Evolutionary conservation across 2,329 filamentous ascomycete species (phyloP).

Genomic region (Ascochyta koolunga): DNA sequence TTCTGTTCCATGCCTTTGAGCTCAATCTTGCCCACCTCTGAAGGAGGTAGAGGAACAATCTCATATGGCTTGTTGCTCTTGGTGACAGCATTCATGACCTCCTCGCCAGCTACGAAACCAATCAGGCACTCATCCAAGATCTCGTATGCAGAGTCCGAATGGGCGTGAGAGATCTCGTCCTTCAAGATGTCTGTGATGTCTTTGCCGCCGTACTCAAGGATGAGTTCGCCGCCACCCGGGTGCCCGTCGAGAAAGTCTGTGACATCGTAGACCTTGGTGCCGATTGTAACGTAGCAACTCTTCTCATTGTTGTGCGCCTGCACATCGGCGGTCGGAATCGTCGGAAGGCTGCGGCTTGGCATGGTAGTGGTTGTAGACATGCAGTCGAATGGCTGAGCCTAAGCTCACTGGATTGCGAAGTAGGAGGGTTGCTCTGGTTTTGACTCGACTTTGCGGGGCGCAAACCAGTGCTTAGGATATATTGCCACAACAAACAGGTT

Average conservation of each 20-base stretch:
- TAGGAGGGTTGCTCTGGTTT: neutral
- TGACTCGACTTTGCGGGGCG: neutral
- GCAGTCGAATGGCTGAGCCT: neutral
- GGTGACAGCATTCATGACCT: constrained; percentile 58
- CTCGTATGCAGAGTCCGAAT: constrained; percentile 94
- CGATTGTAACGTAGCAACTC: constrained; percentile 93
- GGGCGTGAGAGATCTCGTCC: constrained; percentile 80
- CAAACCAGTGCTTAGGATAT: neutral
- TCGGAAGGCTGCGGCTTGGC: constrained; percentile 82
- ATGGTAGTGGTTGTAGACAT: constrained; percentile 61
- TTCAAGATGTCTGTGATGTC: constrained; percentile 83
- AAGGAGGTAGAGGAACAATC: constrained; percentile 61
- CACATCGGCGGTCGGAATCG: constrained; percentile 80
- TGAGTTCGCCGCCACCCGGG: constrained; percentile 85
- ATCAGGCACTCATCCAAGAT: constrained; percentile 86
- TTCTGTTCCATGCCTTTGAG: constrained; percentile 56
- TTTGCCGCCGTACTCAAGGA: constrained; percentile 88
- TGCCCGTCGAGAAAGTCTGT: constrained; percentile 90
- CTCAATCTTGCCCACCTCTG: constrained; percentile 55
- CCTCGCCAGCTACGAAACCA: constrained; percentile 74
- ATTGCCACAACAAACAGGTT: neutral
- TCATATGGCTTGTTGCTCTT: constrained; percentile 56
- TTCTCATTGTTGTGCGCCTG: constrained; percentile 77
- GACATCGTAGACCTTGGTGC: constrained; percentile 90
- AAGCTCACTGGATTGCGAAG: neutral